Conservation (phyloP, 768 basidiomycete species). For the Auricularia sp. region DNA sequence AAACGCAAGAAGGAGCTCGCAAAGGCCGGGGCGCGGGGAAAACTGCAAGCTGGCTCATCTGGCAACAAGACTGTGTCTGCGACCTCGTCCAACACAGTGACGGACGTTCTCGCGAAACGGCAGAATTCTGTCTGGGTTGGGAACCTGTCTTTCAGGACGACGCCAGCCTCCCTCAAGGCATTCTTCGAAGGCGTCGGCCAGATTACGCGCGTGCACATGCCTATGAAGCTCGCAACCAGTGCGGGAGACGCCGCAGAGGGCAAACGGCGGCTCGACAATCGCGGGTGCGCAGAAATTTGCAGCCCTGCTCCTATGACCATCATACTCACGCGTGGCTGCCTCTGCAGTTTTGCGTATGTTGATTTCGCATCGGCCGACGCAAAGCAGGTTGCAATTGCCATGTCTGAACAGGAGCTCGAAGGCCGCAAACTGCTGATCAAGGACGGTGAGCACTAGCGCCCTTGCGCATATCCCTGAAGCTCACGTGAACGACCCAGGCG, state of each 20-base stretch:
- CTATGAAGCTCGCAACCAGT: slow-evolving; percentile 45
- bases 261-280: slow-evolving; percentile 48
- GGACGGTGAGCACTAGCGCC: slow-evolving; percentile 48
- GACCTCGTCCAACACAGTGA: slow-evolving; percentile 1
- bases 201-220: slow-evolving; percentile 71
- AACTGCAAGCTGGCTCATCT: slow-evolving; percentile 31
- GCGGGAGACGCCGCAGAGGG: slow-evolving; percentile 29
- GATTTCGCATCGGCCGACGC: slow-evolving; percentile 78
- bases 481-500: slow-evolving; percentile 36
- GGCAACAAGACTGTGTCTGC: slow-evolving; percentile 19
- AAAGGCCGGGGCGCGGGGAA: slow-evolving; percentile 14
- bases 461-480: slow-evolving; percentile 4
- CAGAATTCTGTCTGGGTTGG: slow-evolving; percentile 94
- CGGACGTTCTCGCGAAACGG: slow-evolving; percentile 35
- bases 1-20: slow-evolving; percentile 23
- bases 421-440: slow-evolving; percentile 90
- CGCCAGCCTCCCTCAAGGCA: slow-evolving; percentile 50
- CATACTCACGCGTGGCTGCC: slow-evolving; percentile 10
- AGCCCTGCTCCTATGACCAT: too few species aligned
- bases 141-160: slow-evolving; percentile 87
- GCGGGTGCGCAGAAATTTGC: slow-evolving; percentile 46
- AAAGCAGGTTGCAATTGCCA: slow-evolving; percentile 62
- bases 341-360: slow-evolving; percentile 83
- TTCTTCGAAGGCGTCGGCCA: slow-evolving; percentile 62
- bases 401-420: slow-evolving; percentile 73